Base-by-base conservation (phyloP, 2,329 filamentous ascomycete species). In the Paracorniculantispora psalliotae region DNA sequence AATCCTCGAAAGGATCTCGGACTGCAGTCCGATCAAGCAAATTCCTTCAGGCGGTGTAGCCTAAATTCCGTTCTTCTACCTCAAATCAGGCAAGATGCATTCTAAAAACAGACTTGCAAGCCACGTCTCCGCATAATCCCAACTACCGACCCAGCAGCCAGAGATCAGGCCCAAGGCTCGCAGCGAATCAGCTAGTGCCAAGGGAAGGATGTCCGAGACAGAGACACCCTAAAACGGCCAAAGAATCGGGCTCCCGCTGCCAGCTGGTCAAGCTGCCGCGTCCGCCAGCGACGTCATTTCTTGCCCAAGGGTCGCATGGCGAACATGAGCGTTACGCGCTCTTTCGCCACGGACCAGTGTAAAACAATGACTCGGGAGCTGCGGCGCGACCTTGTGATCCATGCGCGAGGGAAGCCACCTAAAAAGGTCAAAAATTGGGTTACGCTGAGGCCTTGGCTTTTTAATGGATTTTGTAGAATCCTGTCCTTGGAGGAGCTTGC, bases 241-340 rank as follows among this genome's bases (percentile, higher is more conserved):
- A 33, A 23, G n/a, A 43, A 41, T 49, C 13, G 35, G 35, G 19
- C 28, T 28, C 21, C 23, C 10, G 21, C 3, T 10, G 7, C n/a
- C 21, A 5, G 43, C 44, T 12, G 44, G n/a, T 8, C 47, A 13
- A 12, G 12, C 13, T 44, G 56, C 56, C 56, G 56, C 56, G 47
- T 58, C 37, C 35, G 37, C 47, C 10, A 5, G 21, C 47, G 47
- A 58, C 56, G 56, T 58, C 56, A 52, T 56, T 9, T n/a, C 43
- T 28, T 19, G 30, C 30, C 7, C 19, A 35, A n/a, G 51, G 23
- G 43, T 35, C 43, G 21, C 21, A 12, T 10, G 10, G 28, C 13
- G 30, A 19, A 21, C n/a, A 43, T n/a, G 8, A 12, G 15, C 5
- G 25, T 35, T 30, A 23, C 37, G 39, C 19, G 19, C 1, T 33